Evolutionary conservation across 2,329 filamentous ascomycete species (phyloP).

Genomic region (Alternaria angustiovoidea): DNA sequence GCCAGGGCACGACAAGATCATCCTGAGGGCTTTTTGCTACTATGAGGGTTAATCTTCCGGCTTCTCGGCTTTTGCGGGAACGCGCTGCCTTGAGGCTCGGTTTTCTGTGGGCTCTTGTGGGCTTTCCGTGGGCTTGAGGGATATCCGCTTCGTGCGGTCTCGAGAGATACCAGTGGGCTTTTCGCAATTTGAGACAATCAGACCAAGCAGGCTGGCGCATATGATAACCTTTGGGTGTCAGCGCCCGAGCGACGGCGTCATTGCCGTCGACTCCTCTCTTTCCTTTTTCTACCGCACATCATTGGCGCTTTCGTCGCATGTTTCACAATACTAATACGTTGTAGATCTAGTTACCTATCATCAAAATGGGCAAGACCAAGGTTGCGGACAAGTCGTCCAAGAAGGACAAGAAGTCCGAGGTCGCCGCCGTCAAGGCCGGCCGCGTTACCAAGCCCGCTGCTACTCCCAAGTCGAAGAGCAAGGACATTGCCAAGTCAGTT

Average conservation of each 20-base stretch:
- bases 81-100: slow-evolving; percentile 56
- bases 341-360: slow-evolving; percentile 38
- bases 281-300: slow-evolving; percentile 13
- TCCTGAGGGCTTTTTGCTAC: slow-evolving; percentile 52
- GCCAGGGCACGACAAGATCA: slow-evolving; percentile 46
- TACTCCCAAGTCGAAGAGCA: slow-evolving; percentile 71
- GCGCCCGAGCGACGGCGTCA: slow-evolving; percentile 36
- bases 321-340: slow-evolving; percentile 41
- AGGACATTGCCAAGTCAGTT: slow-evolving; percentile 68
- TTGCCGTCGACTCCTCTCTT: slow-evolving; percentile 33
- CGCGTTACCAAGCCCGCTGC: slow-evolving; percentile 73
- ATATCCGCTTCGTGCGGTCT: slow-evolving; percentile 49
- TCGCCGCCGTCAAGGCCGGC: slow-evolving; percentile 69
- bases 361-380: slow-evolving; percentile 51
- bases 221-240: slow-evolving; percentile 20
- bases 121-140: slow-evolving; percentile 57
- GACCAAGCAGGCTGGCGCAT: slow-evolving; percentile 46
- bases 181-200: slow-evolving; percentile 53
- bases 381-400: slow-evolving; percentile 44
- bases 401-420: slow-evolving; percentile 69
- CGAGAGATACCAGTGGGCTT: slow-evolving; percentile 55
- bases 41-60: slow-evolving; percentile 53
- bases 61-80: slow-evolving; percentile 63
- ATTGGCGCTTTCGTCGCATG: slow-evolving; percentile 7
- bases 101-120: slow-evolving; percentile 58